These are phyloP conservation scores for Scedosporium boydii DNA, from an alignment of 2,329 filamentous ascomycete genomes.

Conservation along the genomic window DNA sequence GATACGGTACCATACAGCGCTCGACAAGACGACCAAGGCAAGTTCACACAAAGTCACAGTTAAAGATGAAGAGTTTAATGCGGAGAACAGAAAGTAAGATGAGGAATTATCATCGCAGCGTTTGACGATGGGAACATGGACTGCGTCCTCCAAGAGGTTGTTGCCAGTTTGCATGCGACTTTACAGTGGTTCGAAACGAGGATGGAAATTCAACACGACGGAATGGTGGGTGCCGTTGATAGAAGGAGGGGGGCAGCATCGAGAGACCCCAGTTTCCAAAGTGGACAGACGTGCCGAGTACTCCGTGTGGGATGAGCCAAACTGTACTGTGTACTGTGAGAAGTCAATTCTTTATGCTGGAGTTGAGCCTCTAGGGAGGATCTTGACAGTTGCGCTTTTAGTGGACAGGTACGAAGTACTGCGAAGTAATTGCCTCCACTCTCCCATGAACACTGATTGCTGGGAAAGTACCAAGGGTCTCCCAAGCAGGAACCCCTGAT, in stretches of 20 bases:
- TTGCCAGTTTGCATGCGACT: not conserved
- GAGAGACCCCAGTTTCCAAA: not conserved
- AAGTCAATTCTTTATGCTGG: not conserved
- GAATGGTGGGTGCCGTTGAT: not conserved
- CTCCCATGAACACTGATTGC: too few species aligned
- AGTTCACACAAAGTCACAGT: not conserved
- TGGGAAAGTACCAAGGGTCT: too few species aligned
- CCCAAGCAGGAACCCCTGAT: too few species aligned
- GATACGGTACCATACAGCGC: not conserved
- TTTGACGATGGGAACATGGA: not conserved
- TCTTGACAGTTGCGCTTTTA: too few species aligned
- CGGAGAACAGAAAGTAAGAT: not conserved
- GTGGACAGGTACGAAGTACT: too few species aligned
- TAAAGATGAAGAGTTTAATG: not conserved
- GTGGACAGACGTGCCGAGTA: not conserved
- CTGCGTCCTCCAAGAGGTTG: not conserved
- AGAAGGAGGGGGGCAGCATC: slow-evolving; percentile 1
- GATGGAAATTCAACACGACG: not conserved
- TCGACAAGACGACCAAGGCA: not conserved
- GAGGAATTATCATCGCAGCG: not conserved
- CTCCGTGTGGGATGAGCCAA: not conserved
- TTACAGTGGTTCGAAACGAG: not conserved
- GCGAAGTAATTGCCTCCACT: too few species aligned
- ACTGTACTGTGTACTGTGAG: not conserved
- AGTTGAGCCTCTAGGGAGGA: too few species aligned